Evolutionary conservation across 352 stramenopile species (phyloP).

Genomic region (Pythium scleroteichum): DNA sequence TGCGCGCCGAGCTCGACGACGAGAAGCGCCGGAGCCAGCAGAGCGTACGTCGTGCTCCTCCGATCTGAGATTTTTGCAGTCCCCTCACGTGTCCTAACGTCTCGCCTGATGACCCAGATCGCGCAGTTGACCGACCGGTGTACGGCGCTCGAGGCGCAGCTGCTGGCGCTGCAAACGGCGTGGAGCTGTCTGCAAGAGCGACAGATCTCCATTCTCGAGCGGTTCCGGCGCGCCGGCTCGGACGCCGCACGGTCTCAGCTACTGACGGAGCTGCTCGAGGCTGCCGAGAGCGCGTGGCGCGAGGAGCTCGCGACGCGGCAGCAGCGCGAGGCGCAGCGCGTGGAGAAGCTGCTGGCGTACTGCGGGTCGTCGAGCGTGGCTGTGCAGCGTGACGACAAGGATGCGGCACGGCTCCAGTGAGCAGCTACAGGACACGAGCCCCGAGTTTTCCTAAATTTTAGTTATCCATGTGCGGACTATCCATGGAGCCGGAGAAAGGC

Average conservation of each 20-base stretch:
- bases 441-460: background rate
- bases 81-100: background rate
- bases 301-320: conserved; percentile 37
- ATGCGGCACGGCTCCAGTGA: conserved; percentile 16
- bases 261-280: conserved; percentile 29
- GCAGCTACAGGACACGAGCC: background rate
- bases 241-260: conserved; percentile 29
- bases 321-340: conserved; percentile 29
- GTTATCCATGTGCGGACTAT: conserved; percentile 1
- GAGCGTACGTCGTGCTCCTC: conserved; percentile 26
- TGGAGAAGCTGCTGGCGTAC: conserved; percentile 53
- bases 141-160: conserved; percentile 36
- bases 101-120: conserved; percentile 27
- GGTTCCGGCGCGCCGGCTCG: conserved; percentile 23
- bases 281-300: conserved; percentile 28
- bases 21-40: conserved; percentile 53
- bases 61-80: background rate
- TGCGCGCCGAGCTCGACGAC: conserved; percentile 47
- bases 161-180: conserved; percentile 35
- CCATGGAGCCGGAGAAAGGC: background rate
- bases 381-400: conserved; percentile 47
- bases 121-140: conserved; percentile 47
- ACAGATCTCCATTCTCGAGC: conserved; percentile 47
- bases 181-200: conserved; percentile 27
- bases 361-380: conserved; percentile 65